Base-by-base conservation (phyloP, 2,329 filamentous ascomycete genomes). In the Alternaria metachromatica region DNA sequence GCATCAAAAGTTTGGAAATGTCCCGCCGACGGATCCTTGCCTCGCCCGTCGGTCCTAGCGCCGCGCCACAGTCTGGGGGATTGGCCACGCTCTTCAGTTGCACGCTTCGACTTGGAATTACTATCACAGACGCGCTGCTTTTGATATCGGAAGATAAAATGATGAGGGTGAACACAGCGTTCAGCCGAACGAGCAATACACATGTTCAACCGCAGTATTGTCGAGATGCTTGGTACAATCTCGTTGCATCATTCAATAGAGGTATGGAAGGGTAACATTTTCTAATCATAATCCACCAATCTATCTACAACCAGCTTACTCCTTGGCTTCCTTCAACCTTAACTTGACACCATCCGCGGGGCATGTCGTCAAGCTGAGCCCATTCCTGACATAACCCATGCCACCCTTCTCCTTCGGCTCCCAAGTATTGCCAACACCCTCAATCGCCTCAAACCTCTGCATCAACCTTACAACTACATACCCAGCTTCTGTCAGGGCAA, bases 281-380 rank as follows among this genome's bases (percentile, higher is more conserved):
- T 12, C 10, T 41, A 21, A 25, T 25, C 33, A 21, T 30, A 15
- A 30, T 12, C 13, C 9, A 23, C 33, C 13, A 23, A 12, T 20
- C 18, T n/a, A 15, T 15, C 12, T 23, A 8, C 11, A 56, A 9
- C 53, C 30, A 15, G 28, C 15, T 15, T 45, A 75, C 25, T 67
- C 63, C 33, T n/a, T 66, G 8, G 72, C 75, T 57, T 76, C 76
- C 67, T 71, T 77, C 67, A 79, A 67, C 51, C 73, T 67, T 6
- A 78, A 51, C 62, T 72, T 78, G 3, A 78, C 76, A 4, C 76
- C 75, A 64, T 78, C 76, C 2, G 72, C 75, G 13, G 76, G 76
- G 54, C 68, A 68, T 11, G 56, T 67, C 21, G 74, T 78, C 63
- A 79, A 61, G 25, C 68, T 73, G 23, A 74, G 18, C 26, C 61